Evolutionary conservation across 1,284 basidiomycete genomes (phyloP).

Genomic region (Marasmius oreades): DNA sequence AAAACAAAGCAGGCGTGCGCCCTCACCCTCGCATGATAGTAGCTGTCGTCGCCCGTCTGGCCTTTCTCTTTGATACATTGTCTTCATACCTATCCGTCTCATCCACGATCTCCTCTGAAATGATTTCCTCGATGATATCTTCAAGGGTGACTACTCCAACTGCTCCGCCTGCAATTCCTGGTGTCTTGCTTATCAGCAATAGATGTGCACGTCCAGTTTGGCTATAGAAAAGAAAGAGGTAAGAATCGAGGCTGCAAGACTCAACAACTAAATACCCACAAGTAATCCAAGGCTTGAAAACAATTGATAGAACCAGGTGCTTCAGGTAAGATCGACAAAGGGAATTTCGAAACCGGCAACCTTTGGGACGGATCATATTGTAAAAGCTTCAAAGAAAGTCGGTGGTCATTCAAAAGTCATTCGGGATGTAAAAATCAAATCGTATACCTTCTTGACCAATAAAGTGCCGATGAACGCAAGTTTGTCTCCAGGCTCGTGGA

Average conservation of each 20-base stretch:
- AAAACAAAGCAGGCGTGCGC: slow-evolving; percentile 7
- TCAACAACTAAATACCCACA: slow-evolving; percentile 43
- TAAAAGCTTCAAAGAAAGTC: slow-evolving; percentile 65
- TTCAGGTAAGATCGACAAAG: slow-evolving; percentile 86
- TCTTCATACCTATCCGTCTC: slow-evolving; percentile 88
- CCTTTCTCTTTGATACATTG: slow-evolving; percentile 73
- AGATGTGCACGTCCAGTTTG: slow-evolving; percentile 96
- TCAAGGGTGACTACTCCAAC: slow-evolving; percentile 81
- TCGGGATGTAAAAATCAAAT: slow-evolving; percentile 3
- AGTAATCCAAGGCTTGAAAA: slow-evolving; percentile 83
- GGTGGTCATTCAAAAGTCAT: neutral
- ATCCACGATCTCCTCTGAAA: slow-evolving; percentile 86
- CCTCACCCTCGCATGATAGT: slow-evolving; percentile 78
- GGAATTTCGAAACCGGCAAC: slow-evolving; percentile 72
- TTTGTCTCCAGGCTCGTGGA: slow-evolving; percentile 77
- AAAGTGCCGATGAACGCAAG: slow-evolving; percentile 85
- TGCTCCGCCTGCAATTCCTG: slow-evolving; percentile 78
- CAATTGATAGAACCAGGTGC: slow-evolving; percentile 84
- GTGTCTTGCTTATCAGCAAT: slow-evolving; percentile 81
- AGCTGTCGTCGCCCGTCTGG: slow-evolving; percentile 68
- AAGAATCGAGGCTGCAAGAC: neutral
- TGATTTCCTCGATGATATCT: slow-evolving; percentile 61
- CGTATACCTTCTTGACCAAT: slow-evolving; percentile 74
- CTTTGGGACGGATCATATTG: slow-evolving; percentile 85
- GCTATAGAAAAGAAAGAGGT: slow-evolving; percentile 47